Evolutionary conservation across 2,329 filamentous ascomycete genomes (phyloP).

Genomic region (Cladorrhinum sp.): DNA sequence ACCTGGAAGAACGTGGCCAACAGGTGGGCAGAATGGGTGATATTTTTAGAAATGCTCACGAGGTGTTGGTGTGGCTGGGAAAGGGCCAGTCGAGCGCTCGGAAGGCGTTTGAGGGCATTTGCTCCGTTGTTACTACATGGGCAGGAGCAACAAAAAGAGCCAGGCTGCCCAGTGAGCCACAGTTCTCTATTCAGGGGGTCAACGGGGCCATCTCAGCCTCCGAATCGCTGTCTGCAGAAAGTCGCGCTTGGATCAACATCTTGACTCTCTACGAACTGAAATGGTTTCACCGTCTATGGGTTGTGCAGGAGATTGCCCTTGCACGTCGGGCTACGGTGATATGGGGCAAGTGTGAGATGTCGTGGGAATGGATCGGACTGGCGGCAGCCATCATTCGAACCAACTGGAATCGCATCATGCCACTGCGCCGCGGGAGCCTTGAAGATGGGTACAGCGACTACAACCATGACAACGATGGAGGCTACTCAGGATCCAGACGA

Average conservation of each 20-base stretch:
- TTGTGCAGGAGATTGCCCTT: slow-evolving; percentile 8
- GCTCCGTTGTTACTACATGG: slow-evolving; percentile 1
- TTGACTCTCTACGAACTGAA: not conserved
- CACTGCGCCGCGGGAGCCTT: no score
- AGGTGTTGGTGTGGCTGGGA: slow-evolving; percentile 5
- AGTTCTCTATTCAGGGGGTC: not conserved
- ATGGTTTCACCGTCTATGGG: slow-evolving; percentile 12
- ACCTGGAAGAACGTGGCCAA: slow-evolving; percentile 1
- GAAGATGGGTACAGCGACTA: not conserved
- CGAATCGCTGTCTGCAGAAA: not conserved
- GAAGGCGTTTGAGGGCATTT: not conserved
- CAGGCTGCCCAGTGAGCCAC: not conserved
- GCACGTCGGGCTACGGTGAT: slow-evolving; percentile 3
- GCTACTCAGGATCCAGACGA: no score
- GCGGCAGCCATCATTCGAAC: slow-evolving; percentile 9
- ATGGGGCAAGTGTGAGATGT: slow-evolving; percentile 2
- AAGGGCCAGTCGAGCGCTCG: not conserved
- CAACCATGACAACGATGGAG: no score
- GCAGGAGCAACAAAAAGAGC: not conserved
- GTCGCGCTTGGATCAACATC: not conserved
- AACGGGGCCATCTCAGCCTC: not conserved
- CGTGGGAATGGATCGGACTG: slow-evolving; percentile 10
- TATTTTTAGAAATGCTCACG: slow-evolving; percentile 4
- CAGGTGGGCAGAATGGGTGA: slow-evolving; percentile 6
- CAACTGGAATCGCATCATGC: slow-evolving; percentile 5